Evolutionary conservation across 2,329 filamentous ascomycete genomes (phyloP).

Genomic region (Chaetomium olivaceum): DNA sequence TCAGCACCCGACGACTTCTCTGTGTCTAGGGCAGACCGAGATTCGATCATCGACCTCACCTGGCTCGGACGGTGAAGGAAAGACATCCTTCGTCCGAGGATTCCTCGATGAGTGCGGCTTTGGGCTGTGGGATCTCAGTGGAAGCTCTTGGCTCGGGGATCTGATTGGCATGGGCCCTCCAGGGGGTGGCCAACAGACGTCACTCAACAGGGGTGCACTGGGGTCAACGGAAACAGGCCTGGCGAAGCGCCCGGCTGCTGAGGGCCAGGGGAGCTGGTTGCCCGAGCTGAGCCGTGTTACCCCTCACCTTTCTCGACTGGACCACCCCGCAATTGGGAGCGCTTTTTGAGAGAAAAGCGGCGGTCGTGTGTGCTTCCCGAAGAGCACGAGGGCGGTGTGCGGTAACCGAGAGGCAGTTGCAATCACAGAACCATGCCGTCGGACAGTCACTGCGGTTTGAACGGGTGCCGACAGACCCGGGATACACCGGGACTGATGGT

Average conservation of each 20-base stretch:
- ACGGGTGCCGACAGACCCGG: conserved; percentile 27
- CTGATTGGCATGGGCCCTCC: conserved; percentile 18
- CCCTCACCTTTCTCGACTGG: conserved; percentile 19
- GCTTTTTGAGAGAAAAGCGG: conserved; percentile 2
- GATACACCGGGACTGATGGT: conserved; percentile 1
- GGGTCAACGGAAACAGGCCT: conserved; percentile 25
- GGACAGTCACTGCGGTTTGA: conserved; percentile 21
- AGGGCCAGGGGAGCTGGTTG: neutral
- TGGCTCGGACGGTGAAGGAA: conserved; percentile 13
- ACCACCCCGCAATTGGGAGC: conserved; percentile 27
- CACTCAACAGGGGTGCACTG: conserved; percentile 25
- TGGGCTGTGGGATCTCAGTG: conserved; percentile 19
- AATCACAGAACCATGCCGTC: conserved; percentile 10
- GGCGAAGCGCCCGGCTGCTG: conserved; percentile 6
- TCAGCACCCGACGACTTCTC: neutral
- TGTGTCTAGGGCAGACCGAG: neutral
- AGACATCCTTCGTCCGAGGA: neutral
- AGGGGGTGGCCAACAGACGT: conserved; percentile 27
- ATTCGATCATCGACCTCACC: neutral
- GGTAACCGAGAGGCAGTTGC: conserved; percentile 1
- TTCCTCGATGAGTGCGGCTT: conserved; percentile 14
- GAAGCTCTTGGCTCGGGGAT: conserved; percentile 15
- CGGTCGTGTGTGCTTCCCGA: neutral
- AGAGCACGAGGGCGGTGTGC: conserved; percentile 26
- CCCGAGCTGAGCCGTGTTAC: neutral